phyloP scores from a whole-genome alignment of 768 basidiomycete species.

The Daedalea quercina region DNA sequence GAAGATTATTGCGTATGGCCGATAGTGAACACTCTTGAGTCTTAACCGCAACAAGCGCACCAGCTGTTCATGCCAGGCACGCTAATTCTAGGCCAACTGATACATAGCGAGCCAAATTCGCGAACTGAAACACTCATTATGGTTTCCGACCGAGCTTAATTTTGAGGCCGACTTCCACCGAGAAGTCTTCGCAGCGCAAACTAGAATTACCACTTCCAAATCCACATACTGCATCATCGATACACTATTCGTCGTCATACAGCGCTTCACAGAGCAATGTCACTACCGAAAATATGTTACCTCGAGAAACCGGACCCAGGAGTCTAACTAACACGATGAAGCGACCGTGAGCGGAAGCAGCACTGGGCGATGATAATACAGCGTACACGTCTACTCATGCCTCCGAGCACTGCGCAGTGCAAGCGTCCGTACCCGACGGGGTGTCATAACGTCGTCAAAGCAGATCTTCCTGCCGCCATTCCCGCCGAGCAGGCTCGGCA shows the following conservation, averaged over 20 bases:
- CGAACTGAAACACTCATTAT: too few relatives aligned
- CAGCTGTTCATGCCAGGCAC: too few relatives aligned
- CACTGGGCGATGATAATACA: not conserved
- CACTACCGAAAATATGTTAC: not conserved
- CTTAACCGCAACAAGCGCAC: too few relatives aligned
- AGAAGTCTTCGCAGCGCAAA: too few relatives aligned
- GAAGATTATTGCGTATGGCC: too few relatives aligned
- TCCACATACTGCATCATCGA: not conserved
- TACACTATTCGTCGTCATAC: not conserved
- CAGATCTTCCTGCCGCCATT: conserved; percentile 4
- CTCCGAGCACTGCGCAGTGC: not conserved
- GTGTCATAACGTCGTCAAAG: not conserved
- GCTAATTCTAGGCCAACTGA: too few relatives aligned
- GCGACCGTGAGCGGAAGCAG: not conserved
- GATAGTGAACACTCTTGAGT: too few relatives aligned
- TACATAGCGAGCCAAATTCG: too few relatives aligned
- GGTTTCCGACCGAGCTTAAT: too few relatives aligned
- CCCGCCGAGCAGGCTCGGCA: not conserved
- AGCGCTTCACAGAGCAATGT: not conserved
- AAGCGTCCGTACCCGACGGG: conserved; percentile 1
- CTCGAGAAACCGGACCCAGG: not conserved
- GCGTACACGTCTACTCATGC: not conserved
- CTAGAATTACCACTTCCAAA: not conserved
- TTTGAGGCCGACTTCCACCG: too few relatives aligned
- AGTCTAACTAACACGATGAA: not conserved